Evolutionary conservation across 78 protist species (phyloP), one percentile per base, ranked within the genome.

Genomic region (slime mould (Dictyostelium discoideum)): DNA sequence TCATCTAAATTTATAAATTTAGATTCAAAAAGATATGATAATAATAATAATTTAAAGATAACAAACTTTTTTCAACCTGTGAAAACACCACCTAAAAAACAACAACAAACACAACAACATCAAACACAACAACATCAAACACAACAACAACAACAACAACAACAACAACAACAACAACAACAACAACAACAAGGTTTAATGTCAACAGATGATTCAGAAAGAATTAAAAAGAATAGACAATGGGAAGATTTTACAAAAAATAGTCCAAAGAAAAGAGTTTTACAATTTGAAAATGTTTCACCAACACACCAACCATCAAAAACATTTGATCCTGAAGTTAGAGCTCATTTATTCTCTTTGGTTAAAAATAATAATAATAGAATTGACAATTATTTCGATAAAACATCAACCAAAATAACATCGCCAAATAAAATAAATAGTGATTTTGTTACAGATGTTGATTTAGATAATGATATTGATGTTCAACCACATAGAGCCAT

Each of bases 281-380:
- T 78, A 42, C 63, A 78, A 42, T 78, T 78, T 32, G 84, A 42
- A 78, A 37, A 24, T n/a, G 63, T 78, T 44, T 29, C 37, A 32
- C 18, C 37, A 42, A 14, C 42, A 5, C 22, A 32, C 37, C 37
- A 37, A 16, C 32, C 13, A 22, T 29, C 24, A 16, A 74, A 74
- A 74, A 22, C 29, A n/a, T 37, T 18, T 37, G 81, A 74, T 37
- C 81, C 48, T 13, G 48, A 29, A 29, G 48, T 32, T 6, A 74
- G 48, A 74, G 48, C 42, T 74, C 81, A 74, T 74, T 74, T 74
- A 74, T 74, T 74, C 40, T 37, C 50, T 6, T 74, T 74, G 26
- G 81, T 74, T 32, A 74, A 74, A 29, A 46, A 79, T 22, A 79
- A 39, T 22, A 79, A 46, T 44, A 79, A 46, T 32, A 77, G 48